Conservation (phyloP, 495 filamentous ascomycete species). For the Immersiella caudata region DNA sequence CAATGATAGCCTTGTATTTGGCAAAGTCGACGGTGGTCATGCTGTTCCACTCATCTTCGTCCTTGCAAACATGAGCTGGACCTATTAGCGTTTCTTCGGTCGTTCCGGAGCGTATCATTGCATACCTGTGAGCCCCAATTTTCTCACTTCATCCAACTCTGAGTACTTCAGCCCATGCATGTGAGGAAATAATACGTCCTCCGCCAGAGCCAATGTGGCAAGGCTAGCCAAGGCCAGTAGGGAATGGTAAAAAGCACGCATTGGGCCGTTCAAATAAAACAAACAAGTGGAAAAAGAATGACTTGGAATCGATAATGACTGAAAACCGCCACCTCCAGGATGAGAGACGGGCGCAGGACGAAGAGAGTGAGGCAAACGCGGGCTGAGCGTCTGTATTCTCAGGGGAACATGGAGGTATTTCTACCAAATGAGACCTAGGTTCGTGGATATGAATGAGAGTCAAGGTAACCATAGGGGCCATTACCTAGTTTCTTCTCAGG, state of each 20-base stretch:
- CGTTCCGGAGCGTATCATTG: background rate
- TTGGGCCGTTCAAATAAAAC: conserved; percentile 14
- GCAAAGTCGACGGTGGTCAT: conserved; percentile 38
- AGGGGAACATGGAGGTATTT: conserved; percentile 20
- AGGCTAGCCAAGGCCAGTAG: conserved; percentile 31
- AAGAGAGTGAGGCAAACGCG: conserved; percentile 7
- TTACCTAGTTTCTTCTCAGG: conserved; percentile 17
- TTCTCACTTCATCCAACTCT: conserved; percentile 24
- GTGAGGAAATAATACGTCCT: conserved; percentile 27
- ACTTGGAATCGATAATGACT: conserved; percentile 6
- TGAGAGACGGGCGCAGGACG: conserved; percentile 17
- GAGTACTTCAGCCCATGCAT: conserved; percentile 29
- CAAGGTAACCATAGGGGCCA: conserved; percentile 26
- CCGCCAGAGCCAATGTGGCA: conserved; percentile 15
- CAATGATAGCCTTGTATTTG: conserved; percentile 38
- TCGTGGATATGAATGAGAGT: conserved; percentile 28
- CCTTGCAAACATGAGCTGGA: conserved; percentile 33
- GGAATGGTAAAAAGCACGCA: conserved; percentile 22
- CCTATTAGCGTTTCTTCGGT: conserved; percentile 19
- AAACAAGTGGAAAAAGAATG: conserved; percentile 14
- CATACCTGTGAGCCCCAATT: conserved; percentile 30
- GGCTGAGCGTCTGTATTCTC: background rate
- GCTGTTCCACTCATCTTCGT: conserved; percentile 34
- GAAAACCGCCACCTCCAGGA: conserved; percentile 18
- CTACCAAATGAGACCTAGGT: conserved; percentile 10